Evolutionary conservation across 257 asterid genomes (phyloP), one percentile per base, ranked within the genome.

Genomic region (Craterostigma plantagineum): DNA sequence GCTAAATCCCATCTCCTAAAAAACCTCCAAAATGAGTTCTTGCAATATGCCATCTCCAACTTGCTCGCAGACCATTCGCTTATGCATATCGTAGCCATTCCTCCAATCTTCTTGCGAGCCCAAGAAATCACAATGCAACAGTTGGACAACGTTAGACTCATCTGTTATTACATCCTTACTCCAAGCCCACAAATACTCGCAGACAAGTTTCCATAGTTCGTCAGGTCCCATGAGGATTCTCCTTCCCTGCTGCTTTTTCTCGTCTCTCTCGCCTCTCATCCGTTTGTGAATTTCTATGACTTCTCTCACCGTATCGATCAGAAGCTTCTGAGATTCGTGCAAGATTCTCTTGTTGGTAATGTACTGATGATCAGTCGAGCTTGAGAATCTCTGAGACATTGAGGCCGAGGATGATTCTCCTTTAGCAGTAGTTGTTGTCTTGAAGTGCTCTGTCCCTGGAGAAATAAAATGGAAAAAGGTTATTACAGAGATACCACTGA

Each of bases 181-280:
- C 90, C 92, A 84, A 9, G 17, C 8, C 76, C 82, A 68, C 38
- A 77, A 65, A 56, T 75, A 63, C 45, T 77, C 76, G 37, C 76
- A 70, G 0, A 77, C 65, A 30, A 41, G 61, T 45, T 72, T 73
- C 87, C 92, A 67, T 0, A 80, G 65, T 58, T 80, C 65, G 16
- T 85, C 91, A 9, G 78, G 56, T 42, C 74, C 91, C 57, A 72
- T 43, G n/a, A n/a, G n/a, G 0, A 72, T 66, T 50, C 43, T 63
- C 55, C 62, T 77, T 38, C 55, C 46, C 14, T 60, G 63, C 37
- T 54, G 52, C 40, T 52, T 53, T 16, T 13, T 44, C 27, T 9
- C 49, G 41, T 72, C 72, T n/a, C 37, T 45, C 57, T 23, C 38
- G 43, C 45, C 68, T 60, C 9, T n/a, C n/a, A n/a, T n/a, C n/a